Evolutionary conservation across 75 land plant genomes (phyloP).

Genomic region (Larix kaempferi): DNA sequence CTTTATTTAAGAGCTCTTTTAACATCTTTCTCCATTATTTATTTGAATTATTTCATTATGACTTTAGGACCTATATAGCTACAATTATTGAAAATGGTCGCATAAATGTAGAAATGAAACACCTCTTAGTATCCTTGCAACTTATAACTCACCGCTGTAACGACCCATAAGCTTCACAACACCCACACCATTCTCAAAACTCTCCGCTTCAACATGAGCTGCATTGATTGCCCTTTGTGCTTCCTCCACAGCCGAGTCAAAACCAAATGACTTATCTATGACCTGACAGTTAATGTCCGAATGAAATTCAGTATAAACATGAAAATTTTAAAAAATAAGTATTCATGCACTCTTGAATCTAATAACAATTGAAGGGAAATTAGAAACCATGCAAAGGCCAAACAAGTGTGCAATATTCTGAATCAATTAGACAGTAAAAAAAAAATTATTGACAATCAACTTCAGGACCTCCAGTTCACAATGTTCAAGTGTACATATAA

Average conservation of each 20-base stretch:
- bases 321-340: not conserved
- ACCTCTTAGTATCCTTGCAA: not conserved
- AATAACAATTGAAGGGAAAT: not conserved
- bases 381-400: not conserved
- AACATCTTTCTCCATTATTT: no score
- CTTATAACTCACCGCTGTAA: conserved; percentile 52
- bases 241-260: conserved; percentile 85
- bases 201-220: conserved; percentile 82
- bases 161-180: conserved; percentile 91
- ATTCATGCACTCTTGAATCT: not conserved
- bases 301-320: not conserved
- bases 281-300: conserved; percentile 44
- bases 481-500: not conserved
- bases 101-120: not conserved
- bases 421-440: not conserved
- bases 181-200: conserved; percentile 58
- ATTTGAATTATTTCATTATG: not conserved
- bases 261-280: conserved; percentile 85
- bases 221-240: conserved; percentile 84
- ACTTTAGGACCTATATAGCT: not conserved
- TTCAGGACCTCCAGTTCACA: not conserved
- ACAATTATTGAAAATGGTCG: not conserved
- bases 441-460: not conserved
- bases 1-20: no score
- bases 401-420: not conserved